Base-by-base conservation (phyloP, 2,329 filamentous ascomycete genomes). In the Rugonectria rugulosa region DNA sequence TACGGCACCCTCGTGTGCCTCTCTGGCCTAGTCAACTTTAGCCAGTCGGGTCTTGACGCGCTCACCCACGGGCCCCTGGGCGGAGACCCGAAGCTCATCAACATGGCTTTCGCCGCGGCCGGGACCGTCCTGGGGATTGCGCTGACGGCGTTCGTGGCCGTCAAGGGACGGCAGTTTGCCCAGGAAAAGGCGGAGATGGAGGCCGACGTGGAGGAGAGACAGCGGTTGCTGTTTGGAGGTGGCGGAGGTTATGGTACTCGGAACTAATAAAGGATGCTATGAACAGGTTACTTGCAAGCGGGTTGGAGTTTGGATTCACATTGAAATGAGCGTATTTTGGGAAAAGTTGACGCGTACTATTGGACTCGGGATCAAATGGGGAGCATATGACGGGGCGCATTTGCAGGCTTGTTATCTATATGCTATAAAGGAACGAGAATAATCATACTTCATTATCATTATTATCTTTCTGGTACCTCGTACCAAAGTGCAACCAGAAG, bases 1-100 rank as follows among this genome's bases (percentile, higher is more conserved):
- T 92, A 92, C 69, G 90, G 90, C 12, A 80, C 89, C 4, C 84
- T 92, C 52, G 90, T 90, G 48, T 91, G 88, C 67, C 71, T 89
- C 5, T 88, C 89, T 0, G 90, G 90, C 3, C 64, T 92, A 0
- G 80, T 89, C 57, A 91, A 91, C 69, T 88, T 92, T 68, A 77
- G 81, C 0, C 89, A 92, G 71, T 84, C 86, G 0, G 88, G 82
- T 0, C 77, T 93, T 34, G 89, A 92, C 66, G 81, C 85, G 0
- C 73, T 89, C 17, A 90, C 88, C 0, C 86, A 47, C 19, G 44
- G 44, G 23, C 23, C 14, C 21, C 23, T 47, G 24, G 21, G 19
- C 17, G 46, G 26, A 14, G 37, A 48, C 45, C 45, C 45, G 11
- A 40, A 23, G 9, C 34, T 24, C 17, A 48, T 40, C 45, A 48